Evolutionary conservation across 352 stramenopile species (phyloP), one percentile per base, ranked within the genome.

Genomic region (Phytophthora sp.): DNA sequence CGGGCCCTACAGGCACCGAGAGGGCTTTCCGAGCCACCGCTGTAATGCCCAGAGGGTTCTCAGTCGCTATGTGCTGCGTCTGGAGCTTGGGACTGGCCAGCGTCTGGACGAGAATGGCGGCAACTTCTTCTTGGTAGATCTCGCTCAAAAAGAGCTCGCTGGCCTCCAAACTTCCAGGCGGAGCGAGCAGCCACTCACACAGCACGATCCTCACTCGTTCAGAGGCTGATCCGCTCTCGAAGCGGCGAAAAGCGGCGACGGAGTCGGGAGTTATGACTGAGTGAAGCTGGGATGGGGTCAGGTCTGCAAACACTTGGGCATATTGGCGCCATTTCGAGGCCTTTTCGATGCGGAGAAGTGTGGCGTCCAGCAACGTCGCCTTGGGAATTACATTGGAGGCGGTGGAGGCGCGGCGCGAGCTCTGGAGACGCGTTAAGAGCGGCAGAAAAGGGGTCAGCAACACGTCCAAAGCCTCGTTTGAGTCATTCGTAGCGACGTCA

Each of bases 51-150:
- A 73, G 42, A 33, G 57, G 61, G 31, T 39, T 62, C 1, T 68
- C 20, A 67, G 63, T 15, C 8, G 41, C n/a, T 71, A 41, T 36
- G 63, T 39, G 6, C 16, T 61, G 41, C 23, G 45, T 68, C 41
- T 80, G 64, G 15, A 85, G 60, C 45, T 57, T 60, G 8, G 47
- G 18, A 41, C 69, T 79, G n/a, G 73, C 68, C 16, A 90, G 63
- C 4, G 66, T 50, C 11, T 80, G 69, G 35, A 77, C 76, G 24
- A 90, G 46, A 49, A 90, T 84, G 24, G 69, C 74, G 3, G 71
- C 69, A n/a, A 88, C 46, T 33, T 90, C 66, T n/a, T 77, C 62
- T 39, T 77, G 76, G 68, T 88, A 90, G 52, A 90, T 84, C 31
- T 73, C 65, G 41, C 79, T 80, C 29, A 71, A 52, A 41, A 90